phyloP scores from a whole-genome alignment of 805 yeast species.

The Wickerhamomyces chaumierensis region DNA sequence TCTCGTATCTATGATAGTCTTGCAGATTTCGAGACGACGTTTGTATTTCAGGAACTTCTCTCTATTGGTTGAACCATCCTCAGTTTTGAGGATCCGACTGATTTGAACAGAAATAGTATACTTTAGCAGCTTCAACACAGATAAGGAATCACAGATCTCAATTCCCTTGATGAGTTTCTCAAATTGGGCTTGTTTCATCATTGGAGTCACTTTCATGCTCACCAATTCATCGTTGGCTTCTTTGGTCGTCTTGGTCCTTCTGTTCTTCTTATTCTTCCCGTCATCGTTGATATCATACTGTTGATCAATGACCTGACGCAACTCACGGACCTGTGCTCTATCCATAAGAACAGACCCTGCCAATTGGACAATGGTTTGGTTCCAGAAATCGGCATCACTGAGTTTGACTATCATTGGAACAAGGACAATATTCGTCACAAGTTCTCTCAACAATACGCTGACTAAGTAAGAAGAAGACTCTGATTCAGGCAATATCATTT shows the following conservation, averaged over 20 bases:
- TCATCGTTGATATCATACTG: constrained; percentile 31
- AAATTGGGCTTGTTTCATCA: constrained; percentile 28
- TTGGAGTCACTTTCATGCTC: constrained; percentile 25
- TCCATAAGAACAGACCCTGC: constrained; percentile 61
- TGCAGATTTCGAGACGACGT: constrained; percentile 22
- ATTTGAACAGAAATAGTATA: constrained; percentile 37
- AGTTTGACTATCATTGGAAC: constrained; percentile 38
- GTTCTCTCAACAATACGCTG: constrained; percentile 43
- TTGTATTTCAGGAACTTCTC: constrained; percentile 18
- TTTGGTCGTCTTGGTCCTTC: no score
- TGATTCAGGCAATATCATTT: constrained; percentile 34
- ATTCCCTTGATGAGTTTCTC: constrained; percentile 29
- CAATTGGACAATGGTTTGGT: constrained; percentile 45
- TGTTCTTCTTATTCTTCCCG: constrained; percentile 1
- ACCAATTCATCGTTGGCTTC: constrained; percentile 9
- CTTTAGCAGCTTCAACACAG: constrained; percentile 37
- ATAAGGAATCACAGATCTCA: constrained; percentile 21
- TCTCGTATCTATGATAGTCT: constrained; percentile 18
- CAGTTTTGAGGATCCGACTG: constrained; percentile 25
- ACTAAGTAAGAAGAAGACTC: constrained; percentile 37
- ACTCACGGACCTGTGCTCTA: constrained; percentile 58
- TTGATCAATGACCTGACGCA: constrained; percentile 58
- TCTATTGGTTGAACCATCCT: constrained; percentile 1
- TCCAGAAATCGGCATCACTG: constrained; percentile 70
- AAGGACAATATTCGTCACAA: constrained; percentile 47